These are phyloP conservation scores for Trametopsis cervina DNA, from an alignment of 768 basidiomycete genomes.

Conservation along the genomic window DNA sequence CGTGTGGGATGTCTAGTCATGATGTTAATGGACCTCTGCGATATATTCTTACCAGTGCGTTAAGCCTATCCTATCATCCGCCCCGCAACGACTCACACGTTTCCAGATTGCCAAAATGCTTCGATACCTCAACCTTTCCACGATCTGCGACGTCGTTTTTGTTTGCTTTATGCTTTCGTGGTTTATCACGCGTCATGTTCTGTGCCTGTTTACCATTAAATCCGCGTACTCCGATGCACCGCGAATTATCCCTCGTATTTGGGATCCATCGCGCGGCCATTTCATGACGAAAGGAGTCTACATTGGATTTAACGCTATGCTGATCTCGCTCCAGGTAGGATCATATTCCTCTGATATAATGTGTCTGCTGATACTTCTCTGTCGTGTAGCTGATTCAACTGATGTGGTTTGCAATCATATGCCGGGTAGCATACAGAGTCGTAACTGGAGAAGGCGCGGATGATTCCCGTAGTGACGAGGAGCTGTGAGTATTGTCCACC, in stretches of 20 bases:
- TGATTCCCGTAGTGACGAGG: slow-evolving; percentile 84
- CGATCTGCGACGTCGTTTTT: slow-evolving; percentile 69
- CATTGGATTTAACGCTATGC: slow-evolving; percentile 43
- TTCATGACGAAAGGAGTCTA: slow-evolving; percentile 45
- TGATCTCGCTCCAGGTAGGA: slow-evolving; percentile 58
- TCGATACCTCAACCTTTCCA: slow-evolving; percentile 64
- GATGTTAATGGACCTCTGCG: slow-evolving; percentile 90
- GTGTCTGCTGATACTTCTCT: slow-evolving; percentile 6
- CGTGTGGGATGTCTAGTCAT: slow-evolving; percentile 87
- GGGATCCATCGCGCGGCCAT: slow-evolving; percentile 51
- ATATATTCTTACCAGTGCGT: slow-evolving; percentile 87
- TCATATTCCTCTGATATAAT: background rate
- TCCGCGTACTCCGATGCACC: slow-evolving; percentile 50
- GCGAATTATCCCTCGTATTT: slow-evolving; percentile 41
- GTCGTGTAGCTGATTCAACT: slow-evolving; percentile 57
- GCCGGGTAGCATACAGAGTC: slow-evolving; percentile 76
- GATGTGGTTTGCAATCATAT: slow-evolving; percentile 85
- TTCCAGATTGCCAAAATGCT: slow-evolving; percentile 87
- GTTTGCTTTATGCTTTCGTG: slow-evolving; percentile 82
- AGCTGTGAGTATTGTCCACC: slow-evolving; percentile 39
- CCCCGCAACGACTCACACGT: no score
- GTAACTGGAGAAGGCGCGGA: slow-evolving; percentile 69
- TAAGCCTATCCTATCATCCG: slow-evolving; percentile 1
- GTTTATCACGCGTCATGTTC: slow-evolving; percentile 83
- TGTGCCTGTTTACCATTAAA: slow-evolving; percentile 68